These are phyloP conservation scores for Austropuccinia psidii DNA, from an alignment of 1,284 basidiomycete species.

Conservation along the genomic window DNA sequence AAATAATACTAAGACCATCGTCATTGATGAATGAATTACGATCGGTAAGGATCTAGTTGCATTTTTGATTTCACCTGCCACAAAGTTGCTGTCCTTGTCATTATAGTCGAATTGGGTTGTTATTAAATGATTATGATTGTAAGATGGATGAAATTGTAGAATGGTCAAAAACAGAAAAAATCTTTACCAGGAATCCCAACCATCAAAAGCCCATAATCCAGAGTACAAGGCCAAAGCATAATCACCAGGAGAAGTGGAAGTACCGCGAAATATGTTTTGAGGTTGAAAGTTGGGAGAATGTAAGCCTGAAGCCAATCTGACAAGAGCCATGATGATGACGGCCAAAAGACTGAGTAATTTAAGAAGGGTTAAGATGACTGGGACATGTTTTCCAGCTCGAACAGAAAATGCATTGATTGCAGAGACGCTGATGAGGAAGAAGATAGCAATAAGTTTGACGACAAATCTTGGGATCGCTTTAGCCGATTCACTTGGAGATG, in stretches of 20 bases:
- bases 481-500: constrained; percentile 43
- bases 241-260: constrained; percentile 66
- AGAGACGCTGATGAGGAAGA: constrained; percentile 41
- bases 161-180: not conserved
- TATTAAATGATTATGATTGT: not conserved
- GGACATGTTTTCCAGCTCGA: constrained; percentile 43
- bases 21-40: constrained; percentile 81
- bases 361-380: constrained; percentile 44
- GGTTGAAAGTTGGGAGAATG: constrained; percentile 37
- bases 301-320: constrained; percentile 62
- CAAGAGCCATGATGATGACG: constrained; percentile 63
- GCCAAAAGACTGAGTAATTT: constrained; percentile 53
- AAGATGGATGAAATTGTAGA: not conserved
- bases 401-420: constrained; percentile 42
- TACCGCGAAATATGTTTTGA: constrained; percentile 61
- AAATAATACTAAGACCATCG: constrained; percentile 68
- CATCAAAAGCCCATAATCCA: constrained; percentile 90
- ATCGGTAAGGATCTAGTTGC: constrained; percentile 78
- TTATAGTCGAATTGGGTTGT: not conserved
- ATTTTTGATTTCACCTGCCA: constrained; percentile 82
- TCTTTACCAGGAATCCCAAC: constrained; percentile 56
- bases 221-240: constrained; percentile 93
- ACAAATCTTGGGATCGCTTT: constrained; percentile 43
- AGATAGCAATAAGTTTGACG: constrained; percentile 44
- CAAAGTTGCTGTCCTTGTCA: constrained; percentile 52